Evolutionary conservation across 2,329 filamentous ascomycete species (phyloP), one percentile per base, ranked within the genome.

Genomic region (Triangularia setosa): DNA sequence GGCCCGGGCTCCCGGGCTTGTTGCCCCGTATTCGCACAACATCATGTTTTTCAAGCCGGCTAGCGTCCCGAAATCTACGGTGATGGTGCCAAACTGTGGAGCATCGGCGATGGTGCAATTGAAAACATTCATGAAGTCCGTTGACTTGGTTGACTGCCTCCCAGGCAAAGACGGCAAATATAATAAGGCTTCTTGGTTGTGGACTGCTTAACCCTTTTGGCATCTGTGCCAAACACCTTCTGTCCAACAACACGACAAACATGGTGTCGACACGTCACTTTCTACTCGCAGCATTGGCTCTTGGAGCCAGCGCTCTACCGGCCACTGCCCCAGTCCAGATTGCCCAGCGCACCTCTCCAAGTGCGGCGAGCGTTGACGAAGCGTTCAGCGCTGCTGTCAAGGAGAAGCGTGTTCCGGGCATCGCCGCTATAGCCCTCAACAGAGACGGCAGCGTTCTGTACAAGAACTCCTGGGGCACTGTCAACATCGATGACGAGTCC

Each of bases 341-440:
- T 24, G 28, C 57, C 7, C 7, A 21, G 27, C 30, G n/a, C 12
- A 23, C 12, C 57, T 40, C 28, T 14, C 24, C 57, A 30, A 59
- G 14, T 16, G 57, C 57, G 8, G 30, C 28, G 21, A 25, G 25
- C 18, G 3, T 59, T 11, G 57, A 59, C 21, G 30, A 44, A 3
- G 28, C 21, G 7, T 59, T 59, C 57, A 23, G 30, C 28, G 9
- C 33, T 11, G 57, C 57, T n/a, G 57, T 59, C 16, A 16, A 11
- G 16, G 30, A 44, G 30, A 59, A 59, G 33, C 57, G 57, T 21
- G 57, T 59, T 14, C 57, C 57, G 9, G 57, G 57, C n/a, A 59
- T 59, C 30, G 57, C 30, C 16, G 57, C 33, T 14, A 35, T 59
- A 21, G 57, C 57, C 30, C 30, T 59, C 30, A 40, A 59, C 57